A percentile compares a stretch with the other conserved stretches of the same genome.
phyloP scores from a whole-genome alignment of 495 filamentous ascomycete species.

The Venustampulla echinocandica region DNA sequence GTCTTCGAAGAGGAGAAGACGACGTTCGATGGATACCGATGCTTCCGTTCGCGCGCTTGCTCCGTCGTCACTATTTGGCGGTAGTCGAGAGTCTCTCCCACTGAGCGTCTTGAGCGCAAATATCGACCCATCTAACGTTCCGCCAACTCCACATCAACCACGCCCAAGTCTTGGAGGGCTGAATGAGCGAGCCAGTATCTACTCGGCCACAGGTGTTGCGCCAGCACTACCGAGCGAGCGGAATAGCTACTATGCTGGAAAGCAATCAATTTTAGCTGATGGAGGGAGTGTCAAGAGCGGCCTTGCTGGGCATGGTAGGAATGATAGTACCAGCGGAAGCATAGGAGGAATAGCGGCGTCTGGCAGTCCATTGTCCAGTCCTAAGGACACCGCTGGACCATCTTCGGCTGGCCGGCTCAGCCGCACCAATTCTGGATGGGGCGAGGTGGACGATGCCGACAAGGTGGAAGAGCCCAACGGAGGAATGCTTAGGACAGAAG shows the following conservation, averaged over 20 bases:
- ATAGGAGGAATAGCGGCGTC: slow-evolving; percentile 45
- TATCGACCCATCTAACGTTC: slow-evolving; percentile 30
- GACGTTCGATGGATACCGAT: slow-evolving; percentile 90
- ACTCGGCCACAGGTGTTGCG: slow-evolving; percentile 66
- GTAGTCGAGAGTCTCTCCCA: slow-evolving; percentile 77
- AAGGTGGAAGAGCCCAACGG: slow-evolving; percentile 4
- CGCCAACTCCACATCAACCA: slow-evolving; percentile 40
- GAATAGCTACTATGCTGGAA: slow-evolving; percentile 69
- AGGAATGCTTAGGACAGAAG: too few relatives aligned
- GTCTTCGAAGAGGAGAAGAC: slow-evolving; percentile 79
- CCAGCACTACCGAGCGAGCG: slow-evolving; percentile 61
- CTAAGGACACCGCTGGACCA: slow-evolving; percentile 9
- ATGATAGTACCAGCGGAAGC: slow-evolving; percentile 75
- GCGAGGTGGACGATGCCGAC: slow-evolving; percentile 8
- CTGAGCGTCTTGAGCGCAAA: slow-evolving; percentile 80
- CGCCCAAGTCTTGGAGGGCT: slow-evolving; percentile 47
- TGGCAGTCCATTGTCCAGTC: slow-evolving; percentile 49
- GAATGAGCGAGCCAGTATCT: slow-evolving; percentile 75
- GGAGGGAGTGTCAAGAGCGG: slow-evolving; percentile 73
- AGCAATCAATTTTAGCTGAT: slow-evolving; percentile 56
- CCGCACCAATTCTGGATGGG: slow-evolving; percentile 48
- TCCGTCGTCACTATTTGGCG: slow-evolving; percentile 86
- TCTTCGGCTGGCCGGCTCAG: slow-evolving; percentile 23
- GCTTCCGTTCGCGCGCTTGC: slow-evolving; percentile 89
- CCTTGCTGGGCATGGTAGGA: slow-evolving; percentile 62